Evolutionary conservation across 306 rosid genomes (phyloP).

Genomic region (Gastrolobium bilobum): DNA sequence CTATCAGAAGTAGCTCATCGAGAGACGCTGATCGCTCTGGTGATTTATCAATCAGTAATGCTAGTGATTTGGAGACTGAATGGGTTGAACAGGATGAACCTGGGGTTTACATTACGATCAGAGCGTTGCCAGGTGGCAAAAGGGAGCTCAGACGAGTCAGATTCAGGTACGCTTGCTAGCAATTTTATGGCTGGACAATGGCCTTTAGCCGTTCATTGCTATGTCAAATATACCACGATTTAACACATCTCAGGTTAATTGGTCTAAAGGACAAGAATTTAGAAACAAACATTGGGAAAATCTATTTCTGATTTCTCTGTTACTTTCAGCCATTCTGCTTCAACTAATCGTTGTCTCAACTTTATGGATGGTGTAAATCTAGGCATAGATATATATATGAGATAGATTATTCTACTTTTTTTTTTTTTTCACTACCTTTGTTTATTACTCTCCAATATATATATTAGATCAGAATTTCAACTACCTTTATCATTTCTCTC

Average conservation of each 20-base stretch:
- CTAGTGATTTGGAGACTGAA: slow-evolving; percentile 64
- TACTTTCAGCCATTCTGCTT: slow-evolving; percentile 25
- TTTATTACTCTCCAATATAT: too few relatives aligned
- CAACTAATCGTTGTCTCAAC: slow-evolving; percentile 6
- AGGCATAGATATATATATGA: slow-evolving; percentile 10
- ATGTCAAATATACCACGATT: background rate
- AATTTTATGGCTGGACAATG: slow-evolving; percentile 2
- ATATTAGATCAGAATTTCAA: too few relatives aligned
- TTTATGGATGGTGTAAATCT: slow-evolving; percentile 14
- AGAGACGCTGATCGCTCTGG: slow-evolving; percentile 66
- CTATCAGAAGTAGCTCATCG: slow-evolving; percentile 66
- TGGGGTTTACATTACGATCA: slow-evolving; percentile 67
- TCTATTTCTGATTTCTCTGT: slow-evolving; percentile 36
- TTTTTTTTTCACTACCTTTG: too few relatives aligned
- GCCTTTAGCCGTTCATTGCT: slow-evolving; percentile 7
- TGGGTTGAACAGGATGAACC: slow-evolving; percentile 74
- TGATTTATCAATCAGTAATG: slow-evolving; percentile 66
- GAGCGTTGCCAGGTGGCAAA: slow-evolving; percentile 67
- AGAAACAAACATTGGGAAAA: background rate
- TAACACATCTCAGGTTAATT: background rate
- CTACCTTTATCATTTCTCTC: too few relatives aligned
- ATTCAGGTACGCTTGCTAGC: slow-evolving; percentile 56
- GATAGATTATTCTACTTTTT: too few relatives aligned
- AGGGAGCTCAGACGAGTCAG: slow-evolving; percentile 69
- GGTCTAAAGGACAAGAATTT: slow-evolving; percentile 3